Evolutionary conservation across 2,329 filamentous ascomycete genomes (phyloP).

Genomic region (Fusarium keratoplasticum): DNA sequence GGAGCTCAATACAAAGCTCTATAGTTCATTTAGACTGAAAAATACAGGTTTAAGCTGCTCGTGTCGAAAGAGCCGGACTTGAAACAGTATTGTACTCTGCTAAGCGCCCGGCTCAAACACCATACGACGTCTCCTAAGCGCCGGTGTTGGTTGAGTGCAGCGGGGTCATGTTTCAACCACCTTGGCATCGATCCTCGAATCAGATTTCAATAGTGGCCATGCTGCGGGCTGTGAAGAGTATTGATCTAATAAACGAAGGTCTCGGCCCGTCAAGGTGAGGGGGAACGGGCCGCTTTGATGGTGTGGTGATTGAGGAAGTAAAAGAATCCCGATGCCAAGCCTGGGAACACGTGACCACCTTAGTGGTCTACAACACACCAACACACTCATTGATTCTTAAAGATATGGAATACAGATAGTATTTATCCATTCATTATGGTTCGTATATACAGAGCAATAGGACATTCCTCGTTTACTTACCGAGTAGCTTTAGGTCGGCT

Average conservation of each 20-base stretch:
- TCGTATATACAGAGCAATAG: background rate
- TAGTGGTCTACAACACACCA: background rate
- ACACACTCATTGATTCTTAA: background rate
- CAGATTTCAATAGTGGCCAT: background rate
- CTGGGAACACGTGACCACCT: background rate
- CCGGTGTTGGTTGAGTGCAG: background rate
- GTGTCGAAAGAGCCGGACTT: background rate
- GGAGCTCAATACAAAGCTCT: background rate
- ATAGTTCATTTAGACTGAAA: background rate
- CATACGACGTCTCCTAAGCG: background rate
- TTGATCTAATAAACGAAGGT: conserved; percentile 8
- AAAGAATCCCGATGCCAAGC: background rate
- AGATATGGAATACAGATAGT: background rate
- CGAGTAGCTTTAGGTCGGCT: background rate
- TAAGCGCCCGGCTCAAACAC: conserved; percentile 16
- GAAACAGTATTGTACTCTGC: background rate
- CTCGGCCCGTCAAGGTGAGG: background rate
- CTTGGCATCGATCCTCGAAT: background rate
- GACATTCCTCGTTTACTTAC: background rate
- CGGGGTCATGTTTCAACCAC: conserved; percentile 1
- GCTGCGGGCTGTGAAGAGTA: background rate
- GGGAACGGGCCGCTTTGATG: background rate
- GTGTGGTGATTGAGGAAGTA: background rate
- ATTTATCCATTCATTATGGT: background rate
- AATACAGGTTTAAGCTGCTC: background rate